Conservation (phyloP, 495 filamentous ascomycete species). For the Trichocladium antarcticum region DNA sequence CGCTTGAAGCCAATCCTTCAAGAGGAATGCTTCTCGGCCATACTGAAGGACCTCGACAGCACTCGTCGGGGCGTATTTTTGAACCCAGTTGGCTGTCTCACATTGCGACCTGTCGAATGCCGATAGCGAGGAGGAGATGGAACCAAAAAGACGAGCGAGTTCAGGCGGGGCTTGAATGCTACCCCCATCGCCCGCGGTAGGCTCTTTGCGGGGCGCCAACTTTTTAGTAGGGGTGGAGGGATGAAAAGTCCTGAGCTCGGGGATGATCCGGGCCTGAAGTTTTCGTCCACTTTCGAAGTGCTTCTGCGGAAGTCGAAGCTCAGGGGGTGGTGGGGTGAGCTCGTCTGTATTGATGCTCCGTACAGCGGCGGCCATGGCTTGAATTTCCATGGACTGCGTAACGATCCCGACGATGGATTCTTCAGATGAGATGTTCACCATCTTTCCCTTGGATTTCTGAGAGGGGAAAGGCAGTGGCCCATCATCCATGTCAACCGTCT, state of each 20-base stretch:
- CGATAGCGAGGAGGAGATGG: slow-evolving; percentile 49
- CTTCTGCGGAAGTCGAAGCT: slow-evolving; percentile 38
- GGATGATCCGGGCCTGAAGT: slow-evolving; percentile 33
- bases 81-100: slow-evolving; percentile 62
- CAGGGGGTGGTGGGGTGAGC: slow-evolving; percentile 27
- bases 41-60: slow-evolving; percentile 67
- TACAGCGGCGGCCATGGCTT: slow-evolving; percentile 14
- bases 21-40: slow-evolving; percentile 55
- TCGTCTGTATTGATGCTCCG: slow-evolving; percentile 28
- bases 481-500: background rate
- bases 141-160: slow-evolving; percentile 48
- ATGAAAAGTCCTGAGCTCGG: slow-evolving; percentile 22
- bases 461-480: background rate
- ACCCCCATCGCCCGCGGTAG: slow-evolving; percentile 7
- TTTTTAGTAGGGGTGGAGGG: slow-evolving; percentile 6
- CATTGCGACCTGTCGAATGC: slow-evolving; percentile 73
- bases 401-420: slow-evolving; percentile 37
- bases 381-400: slow-evolving; percentile 26
- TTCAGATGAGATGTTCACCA: slow-evolving; percentile 28
- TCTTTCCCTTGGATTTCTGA: slow-evolving; percentile 43
- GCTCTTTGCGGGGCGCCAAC: slow-evolving; percentile 5
- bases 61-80: slow-evolving; percentile 72
- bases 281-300: slow-evolving; percentile 41
- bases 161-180: slow-evolving; percentile 41
- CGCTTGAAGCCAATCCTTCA: slow-evolving; percentile 75